These are phyloP conservation scores for Sextonia rubra DNA, from an alignment of 164 flowering plant species.

Conservation along the genomic window DNA sequence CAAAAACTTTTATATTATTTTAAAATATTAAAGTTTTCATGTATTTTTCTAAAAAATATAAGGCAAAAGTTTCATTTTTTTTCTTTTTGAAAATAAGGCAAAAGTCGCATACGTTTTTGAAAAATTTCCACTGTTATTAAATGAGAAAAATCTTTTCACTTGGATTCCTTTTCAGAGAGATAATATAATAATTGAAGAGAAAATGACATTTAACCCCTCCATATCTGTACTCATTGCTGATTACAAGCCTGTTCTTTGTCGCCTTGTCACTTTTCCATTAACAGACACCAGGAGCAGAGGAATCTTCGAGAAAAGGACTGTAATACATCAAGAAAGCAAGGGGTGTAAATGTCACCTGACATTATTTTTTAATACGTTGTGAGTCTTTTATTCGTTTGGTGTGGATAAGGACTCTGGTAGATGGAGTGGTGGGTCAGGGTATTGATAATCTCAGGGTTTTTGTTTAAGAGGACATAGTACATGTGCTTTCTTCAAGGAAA, in stretches of 20 bases:
- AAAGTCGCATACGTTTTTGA: too few relatives aligned
- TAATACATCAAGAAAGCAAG: too few relatives aligned
- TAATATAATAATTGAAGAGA: neutral
- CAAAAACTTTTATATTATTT: too few relatives aligned
- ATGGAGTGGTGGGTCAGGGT: conserved; percentile 13
- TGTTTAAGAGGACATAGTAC: conserved; percentile 7
- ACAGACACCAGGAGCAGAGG: too few relatives aligned
- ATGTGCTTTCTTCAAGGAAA: conserved; percentile 22
- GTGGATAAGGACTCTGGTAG: conserved; percentile 26
- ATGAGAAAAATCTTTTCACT: neutral
- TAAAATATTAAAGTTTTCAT: too few relatives aligned
- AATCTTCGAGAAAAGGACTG: too few relatives aligned
- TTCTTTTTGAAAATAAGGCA: too few relatives aligned
- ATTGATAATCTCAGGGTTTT: conserved; percentile 22
- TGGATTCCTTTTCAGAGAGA: neutral
- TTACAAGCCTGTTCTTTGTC: neutral
- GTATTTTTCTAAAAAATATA: too few relatives aligned
- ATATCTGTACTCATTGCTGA: too few relatives aligned
- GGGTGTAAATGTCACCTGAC: neutral
- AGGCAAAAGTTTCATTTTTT: too few relatives aligned
- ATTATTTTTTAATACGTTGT: too few relatives aligned
- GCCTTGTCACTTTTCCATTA: neutral
- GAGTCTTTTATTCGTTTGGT: neutral
- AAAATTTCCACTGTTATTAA: too few relatives aligned
- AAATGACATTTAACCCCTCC: neutral